Evolutionary conservation across 2,329 filamentous ascomycete genomes (phyloP).

Genomic region (Raffaelea deltoideospora): DNA sequence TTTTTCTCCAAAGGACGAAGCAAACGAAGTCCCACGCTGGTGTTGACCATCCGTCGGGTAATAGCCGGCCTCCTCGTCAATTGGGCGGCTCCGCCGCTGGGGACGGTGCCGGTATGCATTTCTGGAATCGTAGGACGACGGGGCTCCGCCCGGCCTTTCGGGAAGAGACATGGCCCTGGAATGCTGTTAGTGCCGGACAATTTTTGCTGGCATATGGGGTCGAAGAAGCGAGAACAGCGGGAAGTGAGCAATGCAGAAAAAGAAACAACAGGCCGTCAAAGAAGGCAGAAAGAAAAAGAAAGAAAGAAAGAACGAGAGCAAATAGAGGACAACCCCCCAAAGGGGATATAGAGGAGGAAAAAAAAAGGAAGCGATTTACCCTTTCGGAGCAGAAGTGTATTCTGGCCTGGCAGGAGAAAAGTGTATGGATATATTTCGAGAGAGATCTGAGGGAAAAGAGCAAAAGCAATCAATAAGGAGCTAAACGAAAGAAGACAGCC

Average conservation of each 20-base stretch:
- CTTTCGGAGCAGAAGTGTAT: neutral
- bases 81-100: conserved; percentile 47
- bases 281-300: neutral
- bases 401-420: no score
- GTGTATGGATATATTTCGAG: no score
- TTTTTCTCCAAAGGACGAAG: conserved; percentile 40
- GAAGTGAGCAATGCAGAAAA: neutral
- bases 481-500: no score
- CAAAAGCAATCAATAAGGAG: no score
- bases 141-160: conserved; percentile 47
- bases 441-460: no score
- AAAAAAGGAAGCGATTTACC: neutral
- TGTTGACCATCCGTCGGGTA: conserved; percentile 27
- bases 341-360: no score
- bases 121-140: conserved; percentile 44
- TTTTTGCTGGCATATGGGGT: conserved; percentile 11
- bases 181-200: no score
- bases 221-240: neutral
- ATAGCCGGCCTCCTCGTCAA: conserved; percentile 53
- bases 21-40: conserved; percentile 40
- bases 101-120: conserved; percentile 53
- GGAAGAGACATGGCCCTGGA: conserved; percentile 43
- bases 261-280: neutral
- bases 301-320: no score
- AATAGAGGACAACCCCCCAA: neutral